A percentile compares a stretch with the other conserved stretches of the same genome.
Conservation (phyloP, 2,329 filamentous ascomycete species). For the Aspergillus novoparasiticus region DNA sequence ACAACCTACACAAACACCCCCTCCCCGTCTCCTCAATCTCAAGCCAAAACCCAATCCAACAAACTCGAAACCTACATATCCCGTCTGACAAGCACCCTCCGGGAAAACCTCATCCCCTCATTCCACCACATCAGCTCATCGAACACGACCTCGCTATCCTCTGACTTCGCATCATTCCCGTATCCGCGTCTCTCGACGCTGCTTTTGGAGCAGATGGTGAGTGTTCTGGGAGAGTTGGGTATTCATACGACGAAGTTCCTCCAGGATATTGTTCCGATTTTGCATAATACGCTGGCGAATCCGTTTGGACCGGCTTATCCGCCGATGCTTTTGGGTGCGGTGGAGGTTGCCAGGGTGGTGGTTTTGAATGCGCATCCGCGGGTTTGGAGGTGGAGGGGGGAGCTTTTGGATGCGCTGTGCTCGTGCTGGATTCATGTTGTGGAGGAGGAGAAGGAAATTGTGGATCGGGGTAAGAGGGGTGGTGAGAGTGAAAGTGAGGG, state of each 20-base stretch:
- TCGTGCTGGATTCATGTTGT: conserved; percentile 64
- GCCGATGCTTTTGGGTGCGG: conserved; percentile 56
- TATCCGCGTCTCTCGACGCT: conserved; percentile 53
- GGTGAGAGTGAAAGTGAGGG: conserved; percentile 5
- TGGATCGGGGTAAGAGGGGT: background rate
- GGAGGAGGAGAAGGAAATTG: conserved; percentile 34
- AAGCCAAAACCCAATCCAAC: conserved; percentile 27
- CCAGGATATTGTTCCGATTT: conserved; percentile 67
- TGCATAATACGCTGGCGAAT: conserved; percentile 67
- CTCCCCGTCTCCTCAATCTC: conserved; percentile 7
- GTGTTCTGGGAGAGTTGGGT: conserved; percentile 34
- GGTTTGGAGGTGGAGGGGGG: conserved; percentile 62
- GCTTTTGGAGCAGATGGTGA: conserved; percentile 33
- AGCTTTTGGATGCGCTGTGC: conserved; percentile 64
- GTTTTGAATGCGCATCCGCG: conserved; percentile 71
- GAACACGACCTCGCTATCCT: conserved; percentile 41
- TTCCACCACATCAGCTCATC: conserved; percentile 51
- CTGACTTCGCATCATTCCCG: conserved; percentile 47
- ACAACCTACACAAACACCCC: conserved; percentile 43
- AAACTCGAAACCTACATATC: conserved; percentile 25
- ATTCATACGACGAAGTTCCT: conserved; percentile 44
- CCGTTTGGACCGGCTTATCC: conserved; percentile 65
- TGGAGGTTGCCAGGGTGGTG: conserved; percentile 58
- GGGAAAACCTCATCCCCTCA: conserved; percentile 39
- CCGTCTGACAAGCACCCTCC: conserved; percentile 31